Base-by-base conservation (phyloP, 2,329 filamentous ascomycete species). In the Metarhizium guizhouense region DNA sequence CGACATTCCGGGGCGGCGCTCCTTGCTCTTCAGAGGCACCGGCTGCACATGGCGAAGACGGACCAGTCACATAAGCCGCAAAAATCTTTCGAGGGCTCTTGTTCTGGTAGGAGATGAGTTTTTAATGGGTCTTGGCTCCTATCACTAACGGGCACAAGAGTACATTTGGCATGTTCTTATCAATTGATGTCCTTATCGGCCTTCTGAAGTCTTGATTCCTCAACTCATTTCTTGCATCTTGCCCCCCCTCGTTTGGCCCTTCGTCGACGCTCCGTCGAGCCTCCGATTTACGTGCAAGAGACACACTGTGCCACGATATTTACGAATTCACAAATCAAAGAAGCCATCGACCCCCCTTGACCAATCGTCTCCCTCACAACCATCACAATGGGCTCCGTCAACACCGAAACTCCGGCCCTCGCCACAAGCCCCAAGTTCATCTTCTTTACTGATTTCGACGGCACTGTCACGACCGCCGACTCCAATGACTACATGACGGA, bases 401-500 rank as follows among this genome's bases (percentile, higher is more conserved):
- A 65, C 47, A 68, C 64, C 56, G 69, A 75, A 51, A 79, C 82
- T 30, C 82, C 82, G 55, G 83, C 83, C 48, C 74, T 86, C 70
- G 76, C 76, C 65, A 84, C 78, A 56, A 84, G 87, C 69, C 92
- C 92, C 53, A 88, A 90, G 74, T 88, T 90, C 77, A 92, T 99
- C 77, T 96, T 99, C 82, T 97, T 97, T 78, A 96, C 92, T 63
- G 94, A 99, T 75, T 97, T 97, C 69, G 94, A 99, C 73, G 94
- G 94, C 66, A 97, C 92, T 54, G 93, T 96, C 69, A 96, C 93
- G 51, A 80, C 78, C 55, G 76, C 81, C 65, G 83, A 86, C 72
- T 81, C 77, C 68, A 86, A 85, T 68, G 82, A 83, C 72, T 82
- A 72, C 71, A 76, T 93, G 84, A 96, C 92, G 56, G 94, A 97